phyloP scores from a whole-genome alignment of 2,329 filamentous ascomycete species.

The Talaromyces sp. region DNA sequence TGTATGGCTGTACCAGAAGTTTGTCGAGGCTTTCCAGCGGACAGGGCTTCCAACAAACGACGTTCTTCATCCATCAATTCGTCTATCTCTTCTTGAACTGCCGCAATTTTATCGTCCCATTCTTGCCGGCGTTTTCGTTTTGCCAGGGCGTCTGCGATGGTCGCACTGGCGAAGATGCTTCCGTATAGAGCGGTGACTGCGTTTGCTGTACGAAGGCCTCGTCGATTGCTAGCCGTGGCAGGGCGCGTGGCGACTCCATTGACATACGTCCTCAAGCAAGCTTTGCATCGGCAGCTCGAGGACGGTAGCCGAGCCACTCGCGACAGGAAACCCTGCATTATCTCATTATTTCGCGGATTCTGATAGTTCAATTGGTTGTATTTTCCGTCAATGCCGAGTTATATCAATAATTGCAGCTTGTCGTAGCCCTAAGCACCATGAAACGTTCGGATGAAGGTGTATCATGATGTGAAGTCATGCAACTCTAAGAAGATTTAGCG shows the following conservation, averaged over 20 bases:
- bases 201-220: constrained; percentile 38
- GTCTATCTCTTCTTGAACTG: constrained; percentile 39
- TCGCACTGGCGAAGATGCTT: constrained; percentile 39
- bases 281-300: constrained; percentile 39
- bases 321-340: constrained; percentile 44
- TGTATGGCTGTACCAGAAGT: not conserved
- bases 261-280: constrained; percentile 34
- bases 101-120: constrained; percentile 39
- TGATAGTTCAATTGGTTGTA: not conserved
- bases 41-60: constrained; percentile 30
- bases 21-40: constrained; percentile 7
- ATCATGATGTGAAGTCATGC: constrained; percentile 1
- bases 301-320: constrained; percentile 33
- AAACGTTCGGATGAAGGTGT: not conserved
- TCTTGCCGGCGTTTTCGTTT: constrained; percentile 38
- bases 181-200: constrained; percentile 42
- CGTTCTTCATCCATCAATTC: constrained; percentile 37
- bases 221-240: constrained; percentile 28
- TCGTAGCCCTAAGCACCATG: not conserved
- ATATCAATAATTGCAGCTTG: not conserved
- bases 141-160: constrained; percentile 36
- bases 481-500: not conserved
- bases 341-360: constrained; percentile 25
- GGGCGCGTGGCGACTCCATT: constrained; percentile 32
- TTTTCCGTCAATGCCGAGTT: not conserved